Conservation (phyloP, 2,329 filamentous ascomycete genomes). For the Balansia obtecta region DNA sequence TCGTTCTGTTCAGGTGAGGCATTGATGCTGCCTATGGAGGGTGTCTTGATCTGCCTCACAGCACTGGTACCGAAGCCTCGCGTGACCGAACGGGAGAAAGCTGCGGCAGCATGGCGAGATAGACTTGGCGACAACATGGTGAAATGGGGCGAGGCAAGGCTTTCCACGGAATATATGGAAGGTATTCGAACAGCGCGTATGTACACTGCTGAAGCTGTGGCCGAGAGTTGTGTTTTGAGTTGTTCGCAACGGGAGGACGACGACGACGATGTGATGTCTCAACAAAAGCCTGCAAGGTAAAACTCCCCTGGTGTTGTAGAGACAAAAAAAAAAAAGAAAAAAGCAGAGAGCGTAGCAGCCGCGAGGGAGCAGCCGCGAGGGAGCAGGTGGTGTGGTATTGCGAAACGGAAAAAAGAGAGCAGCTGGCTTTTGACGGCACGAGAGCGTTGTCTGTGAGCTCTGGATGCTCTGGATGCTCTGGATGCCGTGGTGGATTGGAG, state of each 20-base stretch:
- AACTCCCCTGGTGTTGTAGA: neutral
- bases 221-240: neutral
- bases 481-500: slow-evolving; percentile 12
- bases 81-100: slow-evolving; percentile 33
- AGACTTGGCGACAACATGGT: slow-evolving; percentile 4
- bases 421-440: neutral
- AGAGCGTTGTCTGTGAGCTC: neutral
- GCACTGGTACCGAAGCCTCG: slow-evolving; percentile 48
- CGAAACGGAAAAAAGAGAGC: neutral
- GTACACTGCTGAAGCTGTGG: neutral
- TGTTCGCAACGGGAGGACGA: neutral
- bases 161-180: slow-evolving; percentile 4
- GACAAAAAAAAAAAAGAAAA: too few relatives aligned
- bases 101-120: slow-evolving; percentile 30
- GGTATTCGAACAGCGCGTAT: neutral
- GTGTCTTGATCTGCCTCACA: slow-evolving; percentile 35
- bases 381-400: neutral
- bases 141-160: slow-evolving; percentile 1
- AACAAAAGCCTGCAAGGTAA: neutral
- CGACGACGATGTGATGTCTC: neutral
- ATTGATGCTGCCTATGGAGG: slow-evolving; percentile 78
- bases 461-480: neutral
- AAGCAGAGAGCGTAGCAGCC: neutral
- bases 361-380: neutral
- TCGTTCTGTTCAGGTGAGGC: slow-evolving; percentile 50